These are phyloP conservation scores for Dryadomyces quercivorus DNA, from an alignment of 2,329 filamentous ascomycete genomes.

Conservation along the genomic window DNA sequence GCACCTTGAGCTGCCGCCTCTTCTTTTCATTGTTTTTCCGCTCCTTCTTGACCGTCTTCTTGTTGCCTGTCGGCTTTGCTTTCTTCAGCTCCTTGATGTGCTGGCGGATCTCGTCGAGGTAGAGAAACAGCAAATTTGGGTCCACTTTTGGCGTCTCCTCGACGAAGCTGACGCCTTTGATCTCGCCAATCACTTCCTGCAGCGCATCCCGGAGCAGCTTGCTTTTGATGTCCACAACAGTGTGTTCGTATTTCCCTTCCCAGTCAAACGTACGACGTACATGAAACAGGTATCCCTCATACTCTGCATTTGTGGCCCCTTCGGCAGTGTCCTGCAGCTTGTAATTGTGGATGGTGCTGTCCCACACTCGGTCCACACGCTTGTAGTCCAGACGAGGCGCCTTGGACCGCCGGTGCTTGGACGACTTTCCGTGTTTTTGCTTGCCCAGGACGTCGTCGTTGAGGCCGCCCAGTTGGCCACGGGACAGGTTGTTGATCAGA, in stretches of 20 bases:
- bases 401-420: conserved; percentile 9
- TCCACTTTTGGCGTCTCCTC: conserved; percentile 66
- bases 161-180: conserved; percentile 68
- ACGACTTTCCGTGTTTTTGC: neutral
- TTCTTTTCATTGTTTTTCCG: conserved; percentile 46
- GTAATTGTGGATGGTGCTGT: conserved; percentile 34
- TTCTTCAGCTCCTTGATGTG: conserved; percentile 53
- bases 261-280: conserved; percentile 73
- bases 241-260: conserved; percentile 65
- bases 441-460: neutral
- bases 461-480: neutral
- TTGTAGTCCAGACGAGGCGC: conserved; percentile 27
- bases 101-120: conserved; percentile 64
- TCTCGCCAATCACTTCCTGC: conserved; percentile 58
- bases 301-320: conserved; percentile 35
- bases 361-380: conserved; percentile 43
- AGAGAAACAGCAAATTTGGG: conserved; percentile 60
- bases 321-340: conserved; percentile 43
- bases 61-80: conserved; percentile 32
- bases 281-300: conserved; percentile 72
- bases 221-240: conserved; percentile 75
- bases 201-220: conserved; percentile 62
- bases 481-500: neutral
- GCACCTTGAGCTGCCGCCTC: conserved; percentile 52
- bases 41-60: conserved; percentile 49